Conservation (phyloP, 2,329 filamentous ascomycete species). For the Diatrype stigma region DNA sequence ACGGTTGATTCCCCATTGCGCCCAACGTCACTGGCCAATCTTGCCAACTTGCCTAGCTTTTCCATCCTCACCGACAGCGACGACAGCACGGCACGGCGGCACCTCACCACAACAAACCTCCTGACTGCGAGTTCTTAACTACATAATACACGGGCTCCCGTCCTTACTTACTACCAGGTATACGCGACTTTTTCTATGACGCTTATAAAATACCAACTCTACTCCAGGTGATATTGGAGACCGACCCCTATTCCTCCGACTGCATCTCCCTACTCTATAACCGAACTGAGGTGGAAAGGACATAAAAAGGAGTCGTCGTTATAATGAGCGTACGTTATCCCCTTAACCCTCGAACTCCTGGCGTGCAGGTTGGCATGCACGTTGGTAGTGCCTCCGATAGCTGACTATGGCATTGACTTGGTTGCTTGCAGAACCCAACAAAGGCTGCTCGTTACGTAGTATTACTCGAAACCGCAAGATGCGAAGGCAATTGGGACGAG, state of each 20-base stretch:
- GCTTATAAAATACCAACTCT: background rate
- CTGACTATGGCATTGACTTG: slow-evolving; percentile 13
- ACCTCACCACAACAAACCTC: too few relatives aligned
- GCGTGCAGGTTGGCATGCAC: background rate
- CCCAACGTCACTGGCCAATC: background rate
- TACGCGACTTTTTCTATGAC: background rate
- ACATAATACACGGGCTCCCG: too few relatives aligned
- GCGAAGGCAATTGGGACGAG: slow-evolving; percentile 80
- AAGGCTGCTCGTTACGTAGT: slow-evolving; percentile 82
- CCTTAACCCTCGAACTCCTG: background rate
- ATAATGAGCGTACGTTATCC: slow-evolving; percentile 25
- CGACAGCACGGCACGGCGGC: background rate
- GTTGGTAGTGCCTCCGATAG: slow-evolving; percentile 1
- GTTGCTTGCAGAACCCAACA: slow-evolving; percentile 44
- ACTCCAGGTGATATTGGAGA: background rate
- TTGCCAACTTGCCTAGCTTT: background rate
- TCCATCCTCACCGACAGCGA: background rate
- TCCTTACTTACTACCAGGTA: too few relatives aligned
- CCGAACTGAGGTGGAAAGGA: too few relatives aligned
- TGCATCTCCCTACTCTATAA: too few relatives aligned
- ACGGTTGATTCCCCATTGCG: background rate
- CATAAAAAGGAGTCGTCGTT: slow-evolving; percentile 9
- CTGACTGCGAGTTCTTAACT: too few relatives aligned
- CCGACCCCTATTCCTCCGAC: too few relatives aligned
- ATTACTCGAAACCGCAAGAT: slow-evolving; percentile 80